Evolutionary conservation across 805 yeast species (phyloP).

Genomic region (Saturnispora saitoi): DNA sequence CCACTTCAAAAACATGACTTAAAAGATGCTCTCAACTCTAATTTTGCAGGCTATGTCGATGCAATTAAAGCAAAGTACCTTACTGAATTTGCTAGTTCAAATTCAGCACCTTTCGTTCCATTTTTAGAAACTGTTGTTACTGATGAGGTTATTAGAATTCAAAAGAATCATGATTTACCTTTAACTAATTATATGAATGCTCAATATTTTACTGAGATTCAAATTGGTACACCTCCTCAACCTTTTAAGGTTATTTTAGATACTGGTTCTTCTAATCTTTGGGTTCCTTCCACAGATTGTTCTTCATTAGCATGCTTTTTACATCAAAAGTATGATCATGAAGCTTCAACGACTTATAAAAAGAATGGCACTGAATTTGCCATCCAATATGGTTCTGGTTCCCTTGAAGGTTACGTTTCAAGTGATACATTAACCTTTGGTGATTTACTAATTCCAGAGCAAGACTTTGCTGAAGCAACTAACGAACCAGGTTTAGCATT

Average conservation of each 20-base stretch:
- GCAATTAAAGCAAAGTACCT: conserved; percentile 43
- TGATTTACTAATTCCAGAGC: conserved; percentile 73
- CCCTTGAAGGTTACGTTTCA: conserved; percentile 86
- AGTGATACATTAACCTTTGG: conserved; percentile 79
- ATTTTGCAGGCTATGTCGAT: conserved; percentile 39
- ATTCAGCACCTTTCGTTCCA: conserved; percentile 33
- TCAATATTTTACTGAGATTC: conserved; percentile 88
- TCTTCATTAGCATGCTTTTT: conserved; percentile 90
- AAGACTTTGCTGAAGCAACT: conserved; percentile 96
- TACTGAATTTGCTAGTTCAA: conserved; percentile 14
- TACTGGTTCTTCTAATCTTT: conserved; percentile 93
- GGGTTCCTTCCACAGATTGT: conserved; percentile 92
- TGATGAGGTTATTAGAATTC: conserved; percentile 15
- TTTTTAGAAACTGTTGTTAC: conserved; percentile 25
- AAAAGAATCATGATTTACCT: conserved; percentile 62
- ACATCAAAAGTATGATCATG: conserved; percentile 86
- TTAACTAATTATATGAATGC: conserved; percentile 91
- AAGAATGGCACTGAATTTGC: conserved; percentile 80
- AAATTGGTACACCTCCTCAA: conserved; percentile 90
- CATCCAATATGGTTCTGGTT: conserved; percentile 88
- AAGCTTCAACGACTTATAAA: conserved; percentile 71
- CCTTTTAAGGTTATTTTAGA: conserved; percentile 88
- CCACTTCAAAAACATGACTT: conserved; percentile 39
- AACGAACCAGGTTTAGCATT: conserved; percentile 95
- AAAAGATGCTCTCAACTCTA: conserved; percentile 39